Conservation (phyloP, 2,329 filamentous ascomycete genomes). For the Colletotrichum orchidophilum region DNA sequence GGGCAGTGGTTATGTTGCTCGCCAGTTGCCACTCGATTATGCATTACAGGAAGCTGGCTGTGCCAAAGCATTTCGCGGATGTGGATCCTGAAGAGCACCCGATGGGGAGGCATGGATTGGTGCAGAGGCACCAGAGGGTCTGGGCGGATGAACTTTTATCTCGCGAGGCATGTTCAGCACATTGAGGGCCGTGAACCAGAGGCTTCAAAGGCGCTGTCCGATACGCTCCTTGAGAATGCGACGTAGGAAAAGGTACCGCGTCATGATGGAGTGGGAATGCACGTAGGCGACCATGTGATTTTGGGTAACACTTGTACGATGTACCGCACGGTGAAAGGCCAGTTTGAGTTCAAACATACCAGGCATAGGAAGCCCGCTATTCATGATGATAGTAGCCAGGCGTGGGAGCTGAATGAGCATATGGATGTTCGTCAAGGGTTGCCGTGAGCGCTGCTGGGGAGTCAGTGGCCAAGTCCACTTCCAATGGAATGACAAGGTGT, state of each 20-base stretch:
- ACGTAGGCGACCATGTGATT: constrained; percentile 59
- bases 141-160: constrained; percentile 61
- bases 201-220: constrained; percentile 47
- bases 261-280: constrained; percentile 58
- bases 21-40: constrained; percentile 60
- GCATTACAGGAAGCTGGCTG: constrained; percentile 61
- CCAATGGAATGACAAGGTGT: too few species aligned
- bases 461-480: too few species aligned
- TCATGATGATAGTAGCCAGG: too few species aligned
- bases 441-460: too few species aligned
- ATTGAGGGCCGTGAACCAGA: constrained; percentile 51
- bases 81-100: constrained; percentile 50
- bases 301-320: constrained; percentile 69
- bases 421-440: too few species aligned
- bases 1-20: constrained; percentile 54
- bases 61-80: constrained; percentile 56
- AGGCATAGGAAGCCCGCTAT: constrained; percentile 66
- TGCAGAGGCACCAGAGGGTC: constrained; percentile 61
- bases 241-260: constrained; percentile 56
- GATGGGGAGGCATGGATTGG: constrained; percentile 55
- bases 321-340: constrained; percentile 55
- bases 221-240: constrained; percentile 53
- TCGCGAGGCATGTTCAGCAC: constrained; percentile 62
- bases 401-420: too few species aligned
- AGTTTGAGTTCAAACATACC: constrained; percentile 56